Base-by-base conservation (phyloP, 495 filamentous ascomycete genomes). In the Trypethelium eluteriae region DNA sequence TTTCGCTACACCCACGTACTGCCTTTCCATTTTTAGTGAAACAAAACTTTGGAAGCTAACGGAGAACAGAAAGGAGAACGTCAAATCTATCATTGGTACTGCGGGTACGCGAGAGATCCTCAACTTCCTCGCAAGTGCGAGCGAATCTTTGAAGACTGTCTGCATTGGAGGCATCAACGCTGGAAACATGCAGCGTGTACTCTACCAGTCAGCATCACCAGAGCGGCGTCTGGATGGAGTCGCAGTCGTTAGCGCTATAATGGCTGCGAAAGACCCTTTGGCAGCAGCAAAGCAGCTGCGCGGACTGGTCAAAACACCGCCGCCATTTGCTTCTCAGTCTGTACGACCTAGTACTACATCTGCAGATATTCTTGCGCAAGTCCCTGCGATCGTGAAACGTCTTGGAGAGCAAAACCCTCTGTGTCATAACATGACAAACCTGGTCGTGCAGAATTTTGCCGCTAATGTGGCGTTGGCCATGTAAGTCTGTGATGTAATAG, bases 341-440 rank as follows among this genome's bases (percentile, higher is more conserved):
- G 4, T 14, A 35, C 44, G 38, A 47, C 66, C 71, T 16, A 68
- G 65, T 5, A 62, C 70, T 12, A 56, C 68, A n/a, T 74, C 80
- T 62, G 70, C 76, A 62, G 71, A 73, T 3, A 67, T 84, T 47
- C 70, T 83, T 10, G 69, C 73, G 6, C 70, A 77, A 46, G 81
- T 86, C 2, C 84, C 86, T 0, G 72, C 74, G 2, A 74, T 92
- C 32, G 78, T 93, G 39, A 81, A 76, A 62, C 81, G 80, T 25
- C 79, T 96, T 61, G 80, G 81, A 0, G 69, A 77, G 11, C 79
- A 74, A 16, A 87, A 84, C 57, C 93, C 94, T 0, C 80, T 98
- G 10, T 91, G 89, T 9, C 94, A 97, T 77, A 96, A 96, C 75
- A 97, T 98, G 88, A 97, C 95, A 56, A 97, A 97, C 75, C 80